Percentiles rank a stretch among this genome's conserved stretches.
Evolutionary conservation across 169 alveolate genomes (phyloP).

Genomic region (Plasmodium cynomolgi): DNA sequence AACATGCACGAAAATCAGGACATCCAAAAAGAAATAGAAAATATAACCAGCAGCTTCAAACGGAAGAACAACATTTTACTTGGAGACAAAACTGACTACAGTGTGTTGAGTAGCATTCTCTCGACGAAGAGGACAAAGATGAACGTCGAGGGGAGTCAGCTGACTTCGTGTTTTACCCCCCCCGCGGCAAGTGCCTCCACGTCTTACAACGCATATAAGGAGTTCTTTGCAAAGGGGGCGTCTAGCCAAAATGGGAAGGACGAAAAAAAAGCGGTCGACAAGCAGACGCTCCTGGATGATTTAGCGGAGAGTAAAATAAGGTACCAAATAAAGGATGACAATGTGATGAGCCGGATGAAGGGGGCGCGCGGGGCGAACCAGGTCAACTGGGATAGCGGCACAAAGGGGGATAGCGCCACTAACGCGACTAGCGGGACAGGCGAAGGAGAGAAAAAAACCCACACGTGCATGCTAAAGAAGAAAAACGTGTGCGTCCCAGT

Average conservation of each 20-base stretch:
- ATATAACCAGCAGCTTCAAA: slow-evolving; percentile 49
- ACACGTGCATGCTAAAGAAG: slow-evolving; percentile 34
- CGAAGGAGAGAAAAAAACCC: not conserved
- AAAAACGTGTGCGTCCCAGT: slow-evolving; percentile 67
- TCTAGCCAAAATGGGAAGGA: not conserved
- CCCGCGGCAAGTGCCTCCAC: not conserved
- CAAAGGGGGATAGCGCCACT: not conserved
- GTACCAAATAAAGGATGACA: slow-evolving; percentile 17
- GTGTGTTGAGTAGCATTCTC: slow-evolving; percentile 18
- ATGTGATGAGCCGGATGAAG: slow-evolving; percentile 11
- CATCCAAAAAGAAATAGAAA: slow-evolving; percentile 49
- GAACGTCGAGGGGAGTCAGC: not conserved
- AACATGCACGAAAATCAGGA: slow-evolving; percentile 26
- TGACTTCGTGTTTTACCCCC: not conserved
- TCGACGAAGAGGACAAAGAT: slow-evolving; percentile 36
- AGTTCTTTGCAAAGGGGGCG: slow-evolving; percentile 15
- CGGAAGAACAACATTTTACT: slow-evolving; percentile 63
- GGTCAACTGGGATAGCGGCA: not conserved
- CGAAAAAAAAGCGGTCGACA: not conserved
- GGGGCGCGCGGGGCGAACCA: not conserved
- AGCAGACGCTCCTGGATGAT: not conserved
- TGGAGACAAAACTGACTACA: slow-evolving; percentile 24
- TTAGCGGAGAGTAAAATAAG: not conserved
- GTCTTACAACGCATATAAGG: slow-evolving; percentile 35
- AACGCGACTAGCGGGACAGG: not conserved